phyloP scores from a whole-genome alignment of 495 filamentous ascomycete species.

The Sordaria brevicollis region DNA sequence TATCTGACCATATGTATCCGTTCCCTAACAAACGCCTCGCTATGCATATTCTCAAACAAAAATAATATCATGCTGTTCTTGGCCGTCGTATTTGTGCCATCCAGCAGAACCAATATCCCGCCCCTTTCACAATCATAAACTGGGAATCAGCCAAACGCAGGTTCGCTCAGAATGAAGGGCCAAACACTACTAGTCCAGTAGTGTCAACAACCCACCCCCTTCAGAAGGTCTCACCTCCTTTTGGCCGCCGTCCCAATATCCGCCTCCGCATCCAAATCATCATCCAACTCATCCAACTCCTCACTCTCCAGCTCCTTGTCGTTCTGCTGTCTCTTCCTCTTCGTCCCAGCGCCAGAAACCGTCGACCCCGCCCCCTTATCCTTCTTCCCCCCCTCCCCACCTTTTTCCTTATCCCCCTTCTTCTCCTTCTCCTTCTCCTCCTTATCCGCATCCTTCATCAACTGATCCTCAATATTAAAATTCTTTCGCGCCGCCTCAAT shows the following conservation, averaged over 20 bases:
- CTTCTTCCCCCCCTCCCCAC: not conserved
- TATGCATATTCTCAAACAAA: not conserved
- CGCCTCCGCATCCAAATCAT: slow-evolving; percentile 21
- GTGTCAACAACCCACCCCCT: not conserved
- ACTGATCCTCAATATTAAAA: slow-evolving; percentile 39
- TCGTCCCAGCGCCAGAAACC: not conserved
- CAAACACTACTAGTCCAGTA: too few species aligned
- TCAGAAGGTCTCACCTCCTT: slow-evolving; percentile 5
- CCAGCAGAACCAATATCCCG: not conserved
- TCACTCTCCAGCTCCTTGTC: slow-evolving; percentile 19
- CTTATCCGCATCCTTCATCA: slow-evolving; percentile 30
- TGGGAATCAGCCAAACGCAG: not conserved
- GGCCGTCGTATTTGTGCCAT: not conserved
- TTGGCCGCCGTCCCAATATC: slow-evolving; percentile 15
- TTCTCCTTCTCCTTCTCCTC: slow-evolving; percentile 27
- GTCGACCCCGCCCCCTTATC: not conserved
- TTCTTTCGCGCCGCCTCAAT: slow-evolving; percentile 67
- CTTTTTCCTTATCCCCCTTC: not conserved
- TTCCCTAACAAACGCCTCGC: not conserved
- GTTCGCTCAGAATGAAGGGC: not conserved
- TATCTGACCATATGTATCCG: not conserved
- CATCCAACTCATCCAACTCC: slow-evolving; percentile 27
- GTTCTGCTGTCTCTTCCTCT: slow-evolving; percentile 3
- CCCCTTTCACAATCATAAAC: not conserved
- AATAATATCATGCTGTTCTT: not conserved